Evolutionary conservation across 306 rosid genomes (phyloP).

Genomic region (Medicago lupulina): DNA sequence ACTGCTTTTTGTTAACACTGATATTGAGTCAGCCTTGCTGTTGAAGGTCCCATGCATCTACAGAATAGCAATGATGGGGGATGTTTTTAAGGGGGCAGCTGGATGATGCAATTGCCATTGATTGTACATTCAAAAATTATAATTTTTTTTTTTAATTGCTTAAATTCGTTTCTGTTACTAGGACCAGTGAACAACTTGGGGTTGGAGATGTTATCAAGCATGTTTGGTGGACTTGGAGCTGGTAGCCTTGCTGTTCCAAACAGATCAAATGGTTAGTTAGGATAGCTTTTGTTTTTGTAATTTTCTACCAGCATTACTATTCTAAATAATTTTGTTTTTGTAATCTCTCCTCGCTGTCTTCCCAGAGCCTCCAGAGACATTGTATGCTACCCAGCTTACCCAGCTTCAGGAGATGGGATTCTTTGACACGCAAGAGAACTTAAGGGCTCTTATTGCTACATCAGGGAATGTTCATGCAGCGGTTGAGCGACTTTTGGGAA

Average conservation of each 20-base stretch:
- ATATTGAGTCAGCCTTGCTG: not conserved
- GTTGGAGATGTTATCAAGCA: conserved; percentile 74
- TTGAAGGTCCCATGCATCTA: conserved; percentile 28
- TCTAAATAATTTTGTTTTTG: conserved; percentile 12
- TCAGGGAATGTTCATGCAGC: conserved; percentile 90
- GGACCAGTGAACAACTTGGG: conserved; percentile 64
- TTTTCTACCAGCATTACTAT: conserved; percentile 27
- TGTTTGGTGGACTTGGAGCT: conserved; percentile 94
- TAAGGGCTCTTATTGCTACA: conserved; percentile 81
- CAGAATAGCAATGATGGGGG: conserved; percentile 2
- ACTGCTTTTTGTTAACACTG: not conserved
- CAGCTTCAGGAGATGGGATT: conserved; percentile 98
- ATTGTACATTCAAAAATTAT: conserved; percentile 14
- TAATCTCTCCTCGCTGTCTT: conserved; percentile 26
- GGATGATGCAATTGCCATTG: conserved; percentile 34
- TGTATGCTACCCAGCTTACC: conserved; percentile 79
- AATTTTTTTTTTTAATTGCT: conserved; percentile 27
- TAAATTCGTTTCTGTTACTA: conserved; percentile 32
- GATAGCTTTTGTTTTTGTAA: conserved; percentile 32
- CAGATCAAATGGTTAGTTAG: conserved; percentile 72
- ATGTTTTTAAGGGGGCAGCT: conserved; percentile 25
- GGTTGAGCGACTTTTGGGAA: conserved; percentile 83
- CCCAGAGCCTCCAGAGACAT: conserved; percentile 85
- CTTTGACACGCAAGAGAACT: conserved; percentile 87
- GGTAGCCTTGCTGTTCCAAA: conserved; percentile 77